phyloP scores from a whole-genome alignment of 2,329 filamentous ascomycete species.

The Exutisphaerella laricina region DNA sequence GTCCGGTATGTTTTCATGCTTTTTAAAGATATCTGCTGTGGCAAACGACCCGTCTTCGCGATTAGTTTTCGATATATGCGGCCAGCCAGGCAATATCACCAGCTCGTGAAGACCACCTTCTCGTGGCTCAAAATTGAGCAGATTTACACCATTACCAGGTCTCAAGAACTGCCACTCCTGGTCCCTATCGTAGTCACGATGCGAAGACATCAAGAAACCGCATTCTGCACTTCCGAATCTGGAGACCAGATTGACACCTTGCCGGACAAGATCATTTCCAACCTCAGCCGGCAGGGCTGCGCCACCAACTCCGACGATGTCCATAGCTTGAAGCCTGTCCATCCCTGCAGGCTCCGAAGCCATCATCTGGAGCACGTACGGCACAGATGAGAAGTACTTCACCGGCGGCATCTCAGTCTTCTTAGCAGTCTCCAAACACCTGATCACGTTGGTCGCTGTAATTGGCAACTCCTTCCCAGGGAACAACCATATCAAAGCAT shows the following conservation, averaged over 20 bases:
- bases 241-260: slow-evolving; percentile 53
- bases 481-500: slow-evolving; percentile 57
- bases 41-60: slow-evolving; percentile 56
- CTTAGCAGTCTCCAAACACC: slow-evolving; percentile 41
- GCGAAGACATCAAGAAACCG: slow-evolving; percentile 59
- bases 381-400: slow-evolving; percentile 58
- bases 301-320: slow-evolving; percentile 59
- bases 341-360: slow-evolving; percentile 42
- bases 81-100: slow-evolving; percentile 53
- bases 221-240: slow-evolving; percentile 63
- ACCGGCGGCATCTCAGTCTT: slow-evolving; percentile 34
- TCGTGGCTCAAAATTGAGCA: slow-evolving; percentile 43
- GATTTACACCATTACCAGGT: slow-evolving; percentile 29
- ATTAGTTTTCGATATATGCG: slow-evolving; percentile 55
- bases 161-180: slow-evolving; percentile 59
- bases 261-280: slow-evolving; percentile 49
- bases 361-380: slow-evolving; percentile 53
- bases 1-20: slow-evolving; percentile 46
- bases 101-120: slow-evolving; percentile 48
- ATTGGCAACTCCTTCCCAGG: slow-evolving; percentile 53
- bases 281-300: slow-evolving; percentile 51
- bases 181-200: slow-evolving; percentile 51
- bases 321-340: slow-evolving; percentile 46
- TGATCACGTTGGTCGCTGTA: slow-evolving; percentile 50
- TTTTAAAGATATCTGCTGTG: slow-evolving; percentile 58